These are phyloP conservation scores for Arthrobotrys musiformis DNA, from an alignment of 2,329 filamentous ascomycete genomes.

Conservation along the genomic window DNA sequence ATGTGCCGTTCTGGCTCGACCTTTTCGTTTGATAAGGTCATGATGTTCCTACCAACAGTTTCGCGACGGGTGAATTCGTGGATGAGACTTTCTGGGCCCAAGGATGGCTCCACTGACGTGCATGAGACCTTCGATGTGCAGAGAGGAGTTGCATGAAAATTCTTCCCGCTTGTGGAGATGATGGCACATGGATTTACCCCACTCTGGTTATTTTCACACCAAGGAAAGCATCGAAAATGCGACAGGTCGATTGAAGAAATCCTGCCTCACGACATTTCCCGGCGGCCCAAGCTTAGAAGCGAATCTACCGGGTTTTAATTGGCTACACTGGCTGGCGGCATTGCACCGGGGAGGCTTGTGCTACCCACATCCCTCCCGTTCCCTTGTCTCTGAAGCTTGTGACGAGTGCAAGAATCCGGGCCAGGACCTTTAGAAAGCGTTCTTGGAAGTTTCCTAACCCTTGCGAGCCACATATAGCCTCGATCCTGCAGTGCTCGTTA, in stretches of 20 bases:
- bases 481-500: background rate
- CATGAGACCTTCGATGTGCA: background rate
- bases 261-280: background rate
- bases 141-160: background rate
- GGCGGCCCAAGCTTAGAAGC: background rate
- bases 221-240: background rate
- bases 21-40: background rate
- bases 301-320: slow-evolving; percentile 17
- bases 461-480: background rate
- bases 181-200: slow-evolving; percentile 11
- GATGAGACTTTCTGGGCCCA: background rate
- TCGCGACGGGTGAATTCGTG: background rate
- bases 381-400: slow-evolving; percentile 7
- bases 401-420: slow-evolving; percentile 13
- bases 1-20: background rate
- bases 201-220: background rate
- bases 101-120: background rate
- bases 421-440: background rate
- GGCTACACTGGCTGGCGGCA: background rate
- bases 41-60: background rate
- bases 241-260: background rate
- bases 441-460: slow-evolving; percentile 4
- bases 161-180: background rate
- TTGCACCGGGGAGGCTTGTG: slow-evolving; percentile 22
- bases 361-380: slow-evolving; percentile 14